phyloP scores from a whole-genome alignment of 345 rosid species.

The Acer yangbiense region DNA sequence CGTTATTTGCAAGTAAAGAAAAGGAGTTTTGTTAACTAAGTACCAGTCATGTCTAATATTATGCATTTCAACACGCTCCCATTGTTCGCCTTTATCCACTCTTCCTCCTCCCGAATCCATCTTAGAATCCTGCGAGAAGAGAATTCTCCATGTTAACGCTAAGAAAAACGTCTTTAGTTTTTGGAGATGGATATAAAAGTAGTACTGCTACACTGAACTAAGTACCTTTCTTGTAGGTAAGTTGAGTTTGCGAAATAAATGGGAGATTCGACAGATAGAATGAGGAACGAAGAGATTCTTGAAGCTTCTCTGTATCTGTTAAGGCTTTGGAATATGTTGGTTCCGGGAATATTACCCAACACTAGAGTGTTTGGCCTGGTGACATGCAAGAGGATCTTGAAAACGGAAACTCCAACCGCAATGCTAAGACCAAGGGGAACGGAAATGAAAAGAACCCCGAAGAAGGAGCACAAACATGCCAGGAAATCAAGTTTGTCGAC shows the following conservation, averaged over 20 bases:
- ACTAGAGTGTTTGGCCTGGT: slow-evolving; percentile 80
- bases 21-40: not conserved
- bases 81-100: slow-evolving; percentile 51
- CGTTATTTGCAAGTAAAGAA: not conserved
- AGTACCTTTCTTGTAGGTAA: slow-evolving; percentile 85
- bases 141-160: not conserved
- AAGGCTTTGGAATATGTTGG: slow-evolving; percentile 78
- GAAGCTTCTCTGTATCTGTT: slow-evolving; percentile 65
- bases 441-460: slow-evolving; percentile 93
- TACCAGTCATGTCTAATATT: slow-evolving; percentile 90
- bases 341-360: slow-evolving; percentile 80
- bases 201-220: slow-evolving; percentile 9
- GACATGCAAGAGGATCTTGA: slow-evolving; percentile 84
- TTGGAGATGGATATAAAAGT: not conserved
- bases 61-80: slow-evolving; percentile 59
- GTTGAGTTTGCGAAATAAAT: slow-evolving; percentile 88
- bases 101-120: slow-evolving; percentile 92
- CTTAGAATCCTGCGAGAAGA: slow-evolving; percentile 60
- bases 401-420: slow-evolving; percentile 87
- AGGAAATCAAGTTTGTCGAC: slow-evolving; percentile 95
- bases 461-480: slow-evolving; percentile 81
- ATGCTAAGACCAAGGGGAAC: slow-evolving; percentile 89
- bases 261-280: slow-evolving; percentile 84
- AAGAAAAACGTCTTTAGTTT: not conserved
- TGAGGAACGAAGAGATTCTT: slow-evolving; percentile 74